A percentile compares a stretch with the other conserved stretches of the same genome.
These are phyloP conservation scores for Suillus plorans DNA, from an alignment of 768 basidiomycete species.

Conservation along the genomic window DNA sequence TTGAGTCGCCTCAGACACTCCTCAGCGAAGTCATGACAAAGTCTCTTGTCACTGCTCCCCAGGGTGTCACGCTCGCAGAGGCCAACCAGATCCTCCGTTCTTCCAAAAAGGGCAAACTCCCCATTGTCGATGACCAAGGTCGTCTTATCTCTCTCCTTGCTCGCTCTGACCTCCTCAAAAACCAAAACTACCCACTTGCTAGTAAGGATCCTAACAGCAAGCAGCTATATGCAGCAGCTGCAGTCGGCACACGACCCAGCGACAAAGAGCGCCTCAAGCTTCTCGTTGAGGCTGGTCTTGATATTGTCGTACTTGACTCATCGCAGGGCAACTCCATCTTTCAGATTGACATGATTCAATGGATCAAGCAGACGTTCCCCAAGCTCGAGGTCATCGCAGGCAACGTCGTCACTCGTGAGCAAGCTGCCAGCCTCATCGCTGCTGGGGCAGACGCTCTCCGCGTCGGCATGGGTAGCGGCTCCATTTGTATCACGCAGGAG, in stretches of 20 bases:
- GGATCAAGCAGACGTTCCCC: conserved; percentile 87
- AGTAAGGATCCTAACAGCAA: conserved; percentile 89
- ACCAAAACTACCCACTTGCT: conserved; percentile 93
- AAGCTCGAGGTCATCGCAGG: conserved; percentile 92
- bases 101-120: conserved; percentile 97
- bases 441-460: conserved; percentile 96
- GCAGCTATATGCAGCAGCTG: conserved; percentile 95
- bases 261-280: conserved; percentile 84
- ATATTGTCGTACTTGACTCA: conserved; percentile 93
- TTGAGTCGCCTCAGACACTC: conserved; percentile 64
- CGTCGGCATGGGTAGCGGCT: conserved; percentile 97
- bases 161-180: conserved; percentile 95
- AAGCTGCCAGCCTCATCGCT: conserved; percentile 89
- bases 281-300: conserved; percentile 91
- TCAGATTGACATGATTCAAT: conserved; percentile 92
- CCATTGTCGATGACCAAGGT: conserved; percentile 68
- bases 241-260: conserved; percentile 87
- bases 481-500: conserved; percentile 99
- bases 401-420: conserved; percentile 97
- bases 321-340: conserved; percentile 95
- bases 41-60: conserved; percentile 77
- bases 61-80: conserved; percentile 87
- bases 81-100: conserved; percentile 94
- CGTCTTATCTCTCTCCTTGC: conserved; percentile 83
- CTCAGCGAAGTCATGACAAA: conserved; percentile 90